Evolutionary conservation across 2,329 filamentous ascomycete genomes (phyloP), one percentile per base, ranked within the genome.

Genomic region (Lomentospora prolificans): DNA sequence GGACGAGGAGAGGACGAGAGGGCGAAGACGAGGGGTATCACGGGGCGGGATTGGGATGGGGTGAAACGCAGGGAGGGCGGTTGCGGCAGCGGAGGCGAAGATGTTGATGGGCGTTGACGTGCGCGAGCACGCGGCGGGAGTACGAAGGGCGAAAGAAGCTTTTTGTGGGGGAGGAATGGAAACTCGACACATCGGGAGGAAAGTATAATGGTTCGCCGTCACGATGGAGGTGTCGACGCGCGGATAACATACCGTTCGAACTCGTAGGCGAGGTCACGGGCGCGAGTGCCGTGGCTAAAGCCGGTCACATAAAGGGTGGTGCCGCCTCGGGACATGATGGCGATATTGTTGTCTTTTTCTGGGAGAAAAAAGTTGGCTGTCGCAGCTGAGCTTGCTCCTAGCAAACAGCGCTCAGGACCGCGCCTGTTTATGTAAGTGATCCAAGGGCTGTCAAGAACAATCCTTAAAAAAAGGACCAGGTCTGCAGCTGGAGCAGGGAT

Each of bases 191-290:
- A 65, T 65, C 60, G 65, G 63, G 59, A 59, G 65, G 62, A 64
- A 65, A 70, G 51, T 46, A 41, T 9, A 25, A 50, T 39, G 14
- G 44, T 39, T 36, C 19, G 69, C 69, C 70, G 71, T 69, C 70
- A 67, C 68, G 71, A 73, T 71, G 71, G 64, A 72, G 68, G 70
- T 69, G 74, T 74, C 73, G 75, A 72, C 69, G 71, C 70, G 70
- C 72, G 71, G 77, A 73, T 79, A 81, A 95, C 91, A 84, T 96
- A 96, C 90, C 92, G 90, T 91, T 97, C 92, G 88, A 97, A 97
- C 82, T 97, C 92, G 88, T 95, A 96, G 79, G 92, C 90, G 73
- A 97, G 89, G 81, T 99, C 91, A 84, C 94, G 90, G 73, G 94
- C 90, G 80, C 94, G 90, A 73, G 92, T 96, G 74, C 92, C 90